Evolutionary conservation across 176 grass and related monocot genomes (phyloP).

Genomic region (Carex littledalei): DNA sequence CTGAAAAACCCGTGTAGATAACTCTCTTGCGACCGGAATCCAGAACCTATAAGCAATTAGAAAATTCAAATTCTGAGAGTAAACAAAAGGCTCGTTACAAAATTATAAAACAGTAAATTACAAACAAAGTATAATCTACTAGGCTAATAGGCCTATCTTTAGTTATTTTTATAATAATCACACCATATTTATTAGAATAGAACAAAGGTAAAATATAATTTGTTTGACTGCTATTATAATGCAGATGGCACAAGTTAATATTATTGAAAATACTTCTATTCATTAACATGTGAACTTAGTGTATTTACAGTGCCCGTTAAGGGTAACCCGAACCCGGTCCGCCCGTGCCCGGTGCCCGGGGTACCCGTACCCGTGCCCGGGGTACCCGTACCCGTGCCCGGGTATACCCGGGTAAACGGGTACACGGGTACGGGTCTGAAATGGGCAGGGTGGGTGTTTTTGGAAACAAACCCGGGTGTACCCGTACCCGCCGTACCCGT

Average conservation of each 20-base stretch:
- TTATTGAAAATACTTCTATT: not conserved
- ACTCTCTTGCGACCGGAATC: constrained; percentile 58
- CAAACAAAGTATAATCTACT: not conserved
- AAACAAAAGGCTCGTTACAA: not conserved
- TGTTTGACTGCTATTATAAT: not conserved
- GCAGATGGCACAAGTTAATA: not conserved
- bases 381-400: too few relatives aligned
- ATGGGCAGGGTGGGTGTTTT: too few relatives aligned
- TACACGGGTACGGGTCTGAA: too few relatives aligned
- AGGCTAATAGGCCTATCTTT: not conserved
- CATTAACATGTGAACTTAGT: not conserved
- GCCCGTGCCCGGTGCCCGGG: too few relatives aligned
- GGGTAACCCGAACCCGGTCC: too few relatives aligned
- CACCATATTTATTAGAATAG: not conserved
- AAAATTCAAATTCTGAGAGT: not conserved
- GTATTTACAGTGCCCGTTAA: too few relatives aligned
- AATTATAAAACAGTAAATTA: not conserved
- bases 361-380: too few relatives aligned
- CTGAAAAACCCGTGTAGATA: constrained; percentile 78
- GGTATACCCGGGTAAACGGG: too few relatives aligned
- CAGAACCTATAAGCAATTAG: constrained; percentile 42
- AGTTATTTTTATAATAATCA: not conserved
- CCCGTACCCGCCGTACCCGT: too few relatives aligned
- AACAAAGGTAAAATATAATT: not conserved
- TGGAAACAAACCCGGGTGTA: too few relatives aligned